These are phyloP conservation scores for Gyrodon lividus DNA, from an alignment of 768 basidiomycete genomes.

Conservation along the genomic window DNA sequence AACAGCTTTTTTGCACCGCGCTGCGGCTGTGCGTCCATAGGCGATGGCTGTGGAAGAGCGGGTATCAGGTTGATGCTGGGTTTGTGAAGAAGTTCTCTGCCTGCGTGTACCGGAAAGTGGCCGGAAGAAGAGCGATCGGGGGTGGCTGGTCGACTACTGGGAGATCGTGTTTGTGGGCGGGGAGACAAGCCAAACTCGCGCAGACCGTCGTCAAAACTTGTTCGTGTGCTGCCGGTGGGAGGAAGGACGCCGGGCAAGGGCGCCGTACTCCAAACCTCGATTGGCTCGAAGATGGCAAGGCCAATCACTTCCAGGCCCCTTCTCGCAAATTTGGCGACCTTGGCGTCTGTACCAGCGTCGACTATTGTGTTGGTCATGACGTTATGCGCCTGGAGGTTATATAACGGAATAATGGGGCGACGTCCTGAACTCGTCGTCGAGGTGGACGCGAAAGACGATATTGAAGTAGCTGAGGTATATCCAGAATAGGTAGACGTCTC, in stretches of 20 bases:
- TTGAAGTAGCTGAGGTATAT: conserved; percentile 45
- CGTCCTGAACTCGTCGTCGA: conserved; percentile 48
- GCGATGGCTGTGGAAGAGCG: conserved; percentile 14
- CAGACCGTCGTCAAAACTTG: conserved; percentile 28
- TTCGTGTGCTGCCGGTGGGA: conserved; percentile 22
- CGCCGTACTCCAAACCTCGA: conserved; percentile 59
- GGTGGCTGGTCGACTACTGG: conserved; percentile 12
- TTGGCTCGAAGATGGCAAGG: conserved; percentile 74
- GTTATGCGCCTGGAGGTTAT: conserved; percentile 86
- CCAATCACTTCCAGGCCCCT: conserved; percentile 77
- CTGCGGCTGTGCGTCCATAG: conserved; percentile 22
- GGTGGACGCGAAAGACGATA: conserved; percentile 41
- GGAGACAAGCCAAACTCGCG: conserved; percentile 22
- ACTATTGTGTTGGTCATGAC: conserved; percentile 84
- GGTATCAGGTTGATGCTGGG: conserved; percentile 17
- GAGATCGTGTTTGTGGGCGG: not conserved
- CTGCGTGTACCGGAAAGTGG: not conserved
- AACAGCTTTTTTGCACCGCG: conserved; percentile 60
- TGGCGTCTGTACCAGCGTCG: conserved; percentile 86
- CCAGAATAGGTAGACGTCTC: conserved; percentile 45
- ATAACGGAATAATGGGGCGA: conserved; percentile 81
- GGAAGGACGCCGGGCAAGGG: conserved; percentile 11
- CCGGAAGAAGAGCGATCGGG: conserved; percentile 7
- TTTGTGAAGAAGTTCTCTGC: not conserved
- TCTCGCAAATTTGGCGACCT: conserved; percentile 74